Percentiles rank a stretch among this genome's conserved stretches.
Evolutionary conservation across 176 grass and related monocot genomes (phyloP).

Genomic region (Guadua angustifolia): DNA sequence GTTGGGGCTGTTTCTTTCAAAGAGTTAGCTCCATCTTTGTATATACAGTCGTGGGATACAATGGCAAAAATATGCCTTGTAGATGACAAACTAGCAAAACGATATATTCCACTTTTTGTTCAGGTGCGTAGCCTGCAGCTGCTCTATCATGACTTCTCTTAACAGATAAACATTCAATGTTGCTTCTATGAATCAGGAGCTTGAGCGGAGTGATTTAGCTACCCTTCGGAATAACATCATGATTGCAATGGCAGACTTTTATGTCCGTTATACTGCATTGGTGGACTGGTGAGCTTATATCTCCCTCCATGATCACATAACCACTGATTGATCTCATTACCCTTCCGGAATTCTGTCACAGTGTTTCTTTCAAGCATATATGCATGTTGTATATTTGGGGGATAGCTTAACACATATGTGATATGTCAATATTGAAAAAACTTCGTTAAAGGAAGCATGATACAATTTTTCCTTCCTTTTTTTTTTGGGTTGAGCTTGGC

Average conservation of each 20-base stretch:
- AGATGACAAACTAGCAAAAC: slow-evolving; percentile 85
- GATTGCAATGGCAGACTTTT: slow-evolving; percentile 92
- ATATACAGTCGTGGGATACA: slow-evolving; percentile 91
- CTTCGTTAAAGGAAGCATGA: slow-evolving; percentile 8
- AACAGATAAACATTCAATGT: slow-evolving; percentile 32
- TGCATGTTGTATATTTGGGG: slow-evolving; percentile 15
- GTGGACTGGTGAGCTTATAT: slow-evolving; percentile 79
- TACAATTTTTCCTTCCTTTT: not conserved
- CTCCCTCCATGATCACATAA: slow-evolving; percentile 21
- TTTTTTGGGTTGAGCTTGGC: slow-evolving; percentile 31
- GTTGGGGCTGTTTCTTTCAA: slow-evolving; percentile 69
- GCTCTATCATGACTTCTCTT: slow-evolving; percentile 31
- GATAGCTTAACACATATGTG: slow-evolving; percentile 7
- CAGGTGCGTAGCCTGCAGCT: slow-evolving; percentile 59
- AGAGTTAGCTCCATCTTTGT: slow-evolving; percentile 72
- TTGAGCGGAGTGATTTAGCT: slow-evolving; percentile 82
- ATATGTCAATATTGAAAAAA: not conserved
- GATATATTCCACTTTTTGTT: slow-evolving; percentile 95
- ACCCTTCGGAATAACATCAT: slow-evolving; percentile 94
- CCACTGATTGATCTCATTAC: slow-evolving; percentile 20
- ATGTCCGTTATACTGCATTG: slow-evolving; percentile 88
- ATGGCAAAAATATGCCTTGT: slow-evolving; percentile 92
- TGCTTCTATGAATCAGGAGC: slow-evolving; percentile 70
- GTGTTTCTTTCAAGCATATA: slow-evolving; percentile 32
- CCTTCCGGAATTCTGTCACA: slow-evolving; percentile 18